These are phyloP conservation scores for Sporisorium scitamineum DNA, from an alignment of 1,284 basidiomycete genomes.

Conservation along the genomic window DNA sequence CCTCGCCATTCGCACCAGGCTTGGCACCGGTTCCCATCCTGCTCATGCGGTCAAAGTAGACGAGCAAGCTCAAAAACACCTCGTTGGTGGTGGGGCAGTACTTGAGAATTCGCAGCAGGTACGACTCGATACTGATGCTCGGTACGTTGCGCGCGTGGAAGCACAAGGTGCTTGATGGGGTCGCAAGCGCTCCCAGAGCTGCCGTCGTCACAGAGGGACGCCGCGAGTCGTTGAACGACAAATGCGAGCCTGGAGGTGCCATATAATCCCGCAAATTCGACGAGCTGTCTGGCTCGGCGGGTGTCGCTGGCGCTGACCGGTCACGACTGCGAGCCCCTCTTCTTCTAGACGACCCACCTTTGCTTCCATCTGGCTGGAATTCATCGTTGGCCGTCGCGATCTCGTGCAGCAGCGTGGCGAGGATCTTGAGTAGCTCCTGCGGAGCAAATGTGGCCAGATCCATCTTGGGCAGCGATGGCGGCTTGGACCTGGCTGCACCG, in stretches of 20 bases:
- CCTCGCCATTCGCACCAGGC: constrained; percentile 47
- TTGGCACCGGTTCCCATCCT: constrained; percentile 73
- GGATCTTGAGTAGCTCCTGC: constrained; percentile 80
- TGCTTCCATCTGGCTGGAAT: constrained; percentile 55
- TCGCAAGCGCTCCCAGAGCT: constrained; percentile 80
- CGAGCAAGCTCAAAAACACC: constrained; percentile 91
- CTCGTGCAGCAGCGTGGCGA: constrained; percentile 89
- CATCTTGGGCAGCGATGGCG: constrained; percentile 69
- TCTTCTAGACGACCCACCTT: constrained; percentile 33
- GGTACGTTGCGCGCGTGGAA: constrained; percentile 97
- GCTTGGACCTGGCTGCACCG: constrained; percentile 7
- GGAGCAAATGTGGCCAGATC: constrained; percentile 74
- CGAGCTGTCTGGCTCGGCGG: constrained; percentile 5
- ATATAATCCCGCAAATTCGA: constrained; percentile 18
- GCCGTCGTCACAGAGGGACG: constrained; percentile 75
- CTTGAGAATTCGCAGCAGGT: constrained; percentile 93
- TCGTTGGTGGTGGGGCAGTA: constrained; percentile 99
- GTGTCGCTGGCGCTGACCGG: constrained; percentile 28
- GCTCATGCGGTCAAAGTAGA: constrained; percentile 91
- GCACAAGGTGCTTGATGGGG: constrained; percentile 84
- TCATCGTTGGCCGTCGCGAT: constrained; percentile 91
- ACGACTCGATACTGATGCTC: constrained; percentile 92
- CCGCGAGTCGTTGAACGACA: constrained; percentile 53
- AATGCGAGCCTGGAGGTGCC: constrained; percentile 42
- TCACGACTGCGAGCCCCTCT: constrained; percentile 30